These are phyloP conservation scores for Tolypocladium endophyticum DNA, from an alignment of 2,329 filamentous ascomycete species.

Conservation along the genomic window DNA sequence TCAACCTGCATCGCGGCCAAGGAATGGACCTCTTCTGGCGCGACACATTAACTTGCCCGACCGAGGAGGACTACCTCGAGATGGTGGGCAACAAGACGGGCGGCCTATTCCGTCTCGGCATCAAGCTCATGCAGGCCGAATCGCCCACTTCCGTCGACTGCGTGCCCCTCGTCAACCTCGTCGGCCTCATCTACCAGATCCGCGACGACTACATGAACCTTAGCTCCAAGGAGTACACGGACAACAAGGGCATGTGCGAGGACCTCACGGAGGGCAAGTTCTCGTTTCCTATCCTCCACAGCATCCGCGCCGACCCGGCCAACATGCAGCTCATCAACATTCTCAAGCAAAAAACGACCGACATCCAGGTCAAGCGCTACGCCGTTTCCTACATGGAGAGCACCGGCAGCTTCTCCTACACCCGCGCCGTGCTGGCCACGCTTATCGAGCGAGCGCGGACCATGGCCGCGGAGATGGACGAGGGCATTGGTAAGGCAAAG, in stretches of 20 bases:
- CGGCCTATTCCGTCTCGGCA: slow-evolving; percentile 71
- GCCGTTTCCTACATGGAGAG: slow-evolving; percentile 85
- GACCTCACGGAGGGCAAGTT: slow-evolving; percentile 97
- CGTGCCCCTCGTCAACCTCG: slow-evolving; percentile 72
- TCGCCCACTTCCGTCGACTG: slow-evolving; percentile 50
- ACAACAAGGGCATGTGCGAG: slow-evolving; percentile 90
- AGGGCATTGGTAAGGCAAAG: slow-evolving; percentile 41
- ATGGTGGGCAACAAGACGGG: slow-evolving; percentile 92
- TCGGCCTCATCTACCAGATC: slow-evolving; percentile 84
- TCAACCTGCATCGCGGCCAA: slow-evolving; percentile 78
- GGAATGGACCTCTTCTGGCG: slow-evolving; percentile 90
- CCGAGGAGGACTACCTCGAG: slow-evolving; percentile 83
- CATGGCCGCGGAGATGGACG: slow-evolving; percentile 55
- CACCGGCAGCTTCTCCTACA: slow-evolving; percentile 85
- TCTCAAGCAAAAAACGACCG: slow-evolving; percentile 75
- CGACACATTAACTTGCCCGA: slow-evolving; percentile 73
- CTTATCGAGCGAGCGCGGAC: slow-evolving; percentile 53
- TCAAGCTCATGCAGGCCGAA: slow-evolving; percentile 83
- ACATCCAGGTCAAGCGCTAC: slow-evolving; percentile 83
- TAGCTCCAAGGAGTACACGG: slow-evolving; percentile 59
- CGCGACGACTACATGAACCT: slow-evolving; percentile 93
- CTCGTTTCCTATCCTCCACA: slow-evolving; percentile 90
- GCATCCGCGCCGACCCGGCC: slow-evolving; percentile 64
- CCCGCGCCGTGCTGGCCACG: slow-evolving; percentile 53
- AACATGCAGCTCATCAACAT: slow-evolving; percentile 85